These are phyloP conservation scores for Penicillium subrubescens DNA, from an alignment of 495 filamentous ascomycete species.

Conservation along the genomic window DNA sequence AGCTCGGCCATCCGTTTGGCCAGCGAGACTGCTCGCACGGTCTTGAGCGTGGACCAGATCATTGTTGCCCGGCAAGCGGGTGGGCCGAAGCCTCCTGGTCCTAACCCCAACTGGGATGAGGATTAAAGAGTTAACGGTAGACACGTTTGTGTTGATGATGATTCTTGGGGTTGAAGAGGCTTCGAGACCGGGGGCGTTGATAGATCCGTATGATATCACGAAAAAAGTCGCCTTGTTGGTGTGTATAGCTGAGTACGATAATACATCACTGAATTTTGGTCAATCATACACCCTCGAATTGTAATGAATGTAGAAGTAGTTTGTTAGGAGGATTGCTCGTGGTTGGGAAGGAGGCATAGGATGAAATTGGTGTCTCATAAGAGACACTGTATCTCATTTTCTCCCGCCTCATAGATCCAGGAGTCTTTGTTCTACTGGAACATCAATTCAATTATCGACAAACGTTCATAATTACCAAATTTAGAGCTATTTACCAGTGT, in stretches of 20 bases:
- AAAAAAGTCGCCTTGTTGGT: conserved; percentile 22
- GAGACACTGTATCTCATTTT: not conserved
- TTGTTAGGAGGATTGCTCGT: not conserved
- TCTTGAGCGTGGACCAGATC: conserved; percentile 97
- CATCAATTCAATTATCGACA: not conserved
- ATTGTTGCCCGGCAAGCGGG: conserved; percentile 98
- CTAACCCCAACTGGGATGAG: conserved; percentile 98
- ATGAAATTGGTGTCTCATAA: not conserved
- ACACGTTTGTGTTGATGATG: conserved; percentile 10
- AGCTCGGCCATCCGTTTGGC: conserved; percentile 95
- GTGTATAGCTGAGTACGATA: conserved; percentile 31
- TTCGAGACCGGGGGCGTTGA: conserved; percentile 28
- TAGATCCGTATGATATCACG: conserved; percentile 37
- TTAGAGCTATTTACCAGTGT: not conserved
- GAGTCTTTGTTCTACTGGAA: too few species aligned
- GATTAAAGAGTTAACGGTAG: conserved; percentile 57
- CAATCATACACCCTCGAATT: not conserved
- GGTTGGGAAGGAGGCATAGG: not conserved
- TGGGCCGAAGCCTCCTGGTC: conserved; percentile 93
- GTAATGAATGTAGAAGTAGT: not conserved
- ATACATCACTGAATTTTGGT: conserved; percentile 24
- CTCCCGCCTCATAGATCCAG: not conserved
- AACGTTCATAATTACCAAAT: not conserved
- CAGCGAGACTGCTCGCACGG: conserved; percentile 90
- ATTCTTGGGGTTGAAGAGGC: conserved; percentile 14